These are phyloP conservation scores for Suillus sp. DNA, from an alignment of 768 basidiomycete genomes.

Conservation along the genomic window DNA sequence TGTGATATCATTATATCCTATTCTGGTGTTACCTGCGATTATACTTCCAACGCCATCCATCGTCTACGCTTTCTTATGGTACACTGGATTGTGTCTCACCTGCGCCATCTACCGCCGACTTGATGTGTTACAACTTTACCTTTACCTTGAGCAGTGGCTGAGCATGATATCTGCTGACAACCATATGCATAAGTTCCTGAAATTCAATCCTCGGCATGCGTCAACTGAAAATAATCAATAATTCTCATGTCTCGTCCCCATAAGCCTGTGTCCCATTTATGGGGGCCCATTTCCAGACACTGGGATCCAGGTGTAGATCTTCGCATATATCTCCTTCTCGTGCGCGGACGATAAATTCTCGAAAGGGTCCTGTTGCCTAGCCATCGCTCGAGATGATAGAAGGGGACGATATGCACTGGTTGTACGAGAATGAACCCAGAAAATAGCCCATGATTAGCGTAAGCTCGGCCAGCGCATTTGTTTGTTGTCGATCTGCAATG, in stretches of 20 bases:
- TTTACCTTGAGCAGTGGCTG: conserved; percentile 13
- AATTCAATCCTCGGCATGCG: not conserved
- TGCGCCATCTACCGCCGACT: conserved; percentile 39
- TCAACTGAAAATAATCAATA: not conserved
- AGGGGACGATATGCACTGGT: not conserved
- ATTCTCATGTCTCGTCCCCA: not conserved
- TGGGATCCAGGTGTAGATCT: not conserved
- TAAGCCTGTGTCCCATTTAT: not conserved
- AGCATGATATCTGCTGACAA: not conserved
- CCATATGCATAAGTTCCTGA: not conserved
- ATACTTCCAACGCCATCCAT: conserved; percentile 48
- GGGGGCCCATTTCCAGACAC: not conserved
- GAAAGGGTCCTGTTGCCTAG: not conserved
- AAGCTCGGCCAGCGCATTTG: too few species aligned
- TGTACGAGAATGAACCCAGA: not conserved
- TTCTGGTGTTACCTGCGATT: conserved; percentile 50
- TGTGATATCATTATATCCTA: conserved; percentile 45
- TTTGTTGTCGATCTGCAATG: too few species aligned
- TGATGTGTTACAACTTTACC: conserved; percentile 18
- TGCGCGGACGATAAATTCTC: not conserved
- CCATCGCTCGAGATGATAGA: not conserved
- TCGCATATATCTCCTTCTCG: not conserved
- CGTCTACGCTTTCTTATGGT: conserved; percentile 24
- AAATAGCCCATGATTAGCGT: too few species aligned
- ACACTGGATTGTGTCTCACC: not conserved